These are phyloP conservation scores for Silene conica DNA, from an alignment of 148 eudicot species.

Conservation along the genomic window DNA sequence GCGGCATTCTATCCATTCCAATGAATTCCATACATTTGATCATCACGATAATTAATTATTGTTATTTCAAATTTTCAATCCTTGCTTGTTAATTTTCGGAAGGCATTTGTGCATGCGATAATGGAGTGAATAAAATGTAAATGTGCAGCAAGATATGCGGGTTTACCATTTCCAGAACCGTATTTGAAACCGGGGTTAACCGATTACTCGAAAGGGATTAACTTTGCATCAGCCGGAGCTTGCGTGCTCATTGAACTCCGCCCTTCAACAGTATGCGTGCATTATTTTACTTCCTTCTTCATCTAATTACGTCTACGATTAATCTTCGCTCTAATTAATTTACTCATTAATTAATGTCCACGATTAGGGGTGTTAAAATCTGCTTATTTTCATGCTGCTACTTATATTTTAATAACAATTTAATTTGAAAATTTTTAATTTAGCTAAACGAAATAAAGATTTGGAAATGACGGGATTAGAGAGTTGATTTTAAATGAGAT, in stretches of 20 bases:
- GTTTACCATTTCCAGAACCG: constrained; percentile 35
- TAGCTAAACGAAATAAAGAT: too few relatives aligned
- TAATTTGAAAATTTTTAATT: too few relatives aligned
- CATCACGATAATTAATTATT: too few relatives aligned
- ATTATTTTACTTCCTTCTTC: too few relatives aligned
- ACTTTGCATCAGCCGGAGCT: constrained; percentile 49
- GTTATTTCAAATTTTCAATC: too few relatives aligned
- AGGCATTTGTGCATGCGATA: background rate
- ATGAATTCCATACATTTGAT: too few relatives aligned
- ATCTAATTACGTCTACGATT: background rate
- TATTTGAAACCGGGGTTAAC: constrained; percentile 36
- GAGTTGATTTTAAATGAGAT: too few relatives aligned
- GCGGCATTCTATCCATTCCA: too few relatives aligned
- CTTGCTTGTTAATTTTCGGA: background rate
- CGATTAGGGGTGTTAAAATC: background rate
- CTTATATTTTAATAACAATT: too few relatives aligned
- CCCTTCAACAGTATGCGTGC: constrained; percentile 33
- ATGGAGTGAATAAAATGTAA: too few relatives aligned
- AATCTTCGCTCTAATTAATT: background rate
- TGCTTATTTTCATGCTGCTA: constrained; percentile 10
- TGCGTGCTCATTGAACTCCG: constrained; percentile 38
- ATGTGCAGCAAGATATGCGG: constrained; percentile 36
- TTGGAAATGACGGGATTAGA: too few relatives aligned
- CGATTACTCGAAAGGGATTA: constrained; percentile 34
- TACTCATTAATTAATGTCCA: background rate